Base-by-base conservation (phyloP, 139 green algal genomes). In the Chlorella sp. region DNA sequence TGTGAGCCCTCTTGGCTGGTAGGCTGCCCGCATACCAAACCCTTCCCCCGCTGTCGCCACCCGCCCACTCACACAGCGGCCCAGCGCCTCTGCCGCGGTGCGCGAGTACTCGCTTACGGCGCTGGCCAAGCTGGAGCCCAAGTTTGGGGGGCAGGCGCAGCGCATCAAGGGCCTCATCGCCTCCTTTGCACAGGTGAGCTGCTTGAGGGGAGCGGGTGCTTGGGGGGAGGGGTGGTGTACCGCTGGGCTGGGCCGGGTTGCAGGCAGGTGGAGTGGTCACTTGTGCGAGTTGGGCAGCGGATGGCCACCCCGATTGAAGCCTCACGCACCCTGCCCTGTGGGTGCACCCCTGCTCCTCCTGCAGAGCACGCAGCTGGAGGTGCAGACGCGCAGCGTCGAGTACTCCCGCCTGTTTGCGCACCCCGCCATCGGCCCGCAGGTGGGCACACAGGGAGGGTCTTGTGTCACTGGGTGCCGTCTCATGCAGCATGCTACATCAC, bases 121-220 rank as follows among this genome's bases (percentile, higher is more conserved):
- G 2, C 91, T 96, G 51, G 92, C 94, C 81, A 99, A 99, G 94
- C 92, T 99, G 58, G 92, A 90, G 1, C 89, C 92, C 8, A 89
- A 94, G 7, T 89, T 96, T 46, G 88, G 93, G 0, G 74, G 73
- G 17, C 34, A 24, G 40, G 72, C 41, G 30, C 40, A 80, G 14
- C 38, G 34, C 38, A 83, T 95, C 70, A 72, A 89, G 80, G 87
- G 67, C 7, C 40, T 97, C 56, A 40, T 98, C 17, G 89, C 76
- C 17, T 76, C 89, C 68, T 85, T 60, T 24, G 51, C 51, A 60
- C 51, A 60, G 51, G 51, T 16, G 51, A 20, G 51, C 51, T 3
- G 51, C 51, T n/a, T n/a, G n/a, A 54, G 51, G 51, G 51, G 51
- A 16, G 13, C 2, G 51, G 9, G 51, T 60, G 51, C 2, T 11